These are phyloP conservation scores for Cubamyces lactineus DNA, from an alignment of 768 basidiomycete species.

Conservation along the genomic window DNA sequence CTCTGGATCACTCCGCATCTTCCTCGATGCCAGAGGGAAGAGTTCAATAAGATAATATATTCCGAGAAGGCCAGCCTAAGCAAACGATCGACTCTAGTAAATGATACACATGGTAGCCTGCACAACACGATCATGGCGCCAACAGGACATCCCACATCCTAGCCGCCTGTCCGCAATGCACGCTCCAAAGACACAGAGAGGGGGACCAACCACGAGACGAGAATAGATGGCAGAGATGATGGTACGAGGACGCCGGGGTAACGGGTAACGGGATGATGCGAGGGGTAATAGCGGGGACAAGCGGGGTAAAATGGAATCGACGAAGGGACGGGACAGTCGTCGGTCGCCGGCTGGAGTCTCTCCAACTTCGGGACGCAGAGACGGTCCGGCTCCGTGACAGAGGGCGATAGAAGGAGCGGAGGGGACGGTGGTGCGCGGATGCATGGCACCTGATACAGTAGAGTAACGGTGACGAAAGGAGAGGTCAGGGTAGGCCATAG, in stretches of 20 bases:
- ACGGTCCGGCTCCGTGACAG: not conserved
- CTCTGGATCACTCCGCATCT: not conserved
- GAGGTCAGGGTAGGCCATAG: conserved; percentile 4
- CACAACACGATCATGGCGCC: conserved; percentile 22
- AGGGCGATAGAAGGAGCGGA: conserved; percentile 1
- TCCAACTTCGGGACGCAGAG: conserved; percentile 5
- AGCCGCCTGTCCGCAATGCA: conserved; percentile 18
- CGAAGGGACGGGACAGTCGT: not conserved
- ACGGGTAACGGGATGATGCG: conserved; percentile 4
- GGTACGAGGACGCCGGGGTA: conserved; percentile 10
- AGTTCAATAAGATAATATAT: conserved; percentile 27
- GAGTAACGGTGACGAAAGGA: conserved; percentile 16
- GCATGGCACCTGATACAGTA: conserved; percentile 20
- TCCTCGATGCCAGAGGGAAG: not conserved
- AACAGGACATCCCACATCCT: conserved; percentile 18
- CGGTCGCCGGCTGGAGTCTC: not conserved
- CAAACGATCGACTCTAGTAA: conserved; percentile 28
- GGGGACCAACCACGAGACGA: conserved; percentile 3
- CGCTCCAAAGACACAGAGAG: conserved; percentile 13
- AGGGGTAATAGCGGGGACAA: not conserved
- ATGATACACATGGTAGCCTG: conserved; percentile 29
- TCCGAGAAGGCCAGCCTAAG: conserved; percentile 27
- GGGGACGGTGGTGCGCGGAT: conserved; percentile 17
- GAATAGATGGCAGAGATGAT: conserved; percentile 15
- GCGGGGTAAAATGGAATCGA: conserved; percentile 6